Conservation (phyloP, 2,329 filamentous ascomycete species). For the Fusarium pininemorale region DNA sequence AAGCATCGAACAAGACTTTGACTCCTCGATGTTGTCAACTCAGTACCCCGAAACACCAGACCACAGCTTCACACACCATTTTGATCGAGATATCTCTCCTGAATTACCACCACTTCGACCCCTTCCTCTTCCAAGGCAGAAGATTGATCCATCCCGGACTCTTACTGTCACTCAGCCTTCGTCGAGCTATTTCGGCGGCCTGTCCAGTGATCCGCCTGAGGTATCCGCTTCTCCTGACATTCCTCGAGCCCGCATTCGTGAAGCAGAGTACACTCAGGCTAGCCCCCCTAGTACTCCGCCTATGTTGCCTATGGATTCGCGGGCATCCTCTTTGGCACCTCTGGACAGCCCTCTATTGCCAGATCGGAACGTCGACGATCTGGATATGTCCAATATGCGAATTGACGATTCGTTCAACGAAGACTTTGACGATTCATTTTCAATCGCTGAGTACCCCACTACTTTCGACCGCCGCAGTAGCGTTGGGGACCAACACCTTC, state of each 20-base stretch:
- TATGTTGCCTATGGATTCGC: conserved; percentile 23
- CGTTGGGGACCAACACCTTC: conserved; percentile 72
- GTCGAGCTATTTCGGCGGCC: conserved; percentile 50
- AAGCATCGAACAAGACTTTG: conserved; percentile 22
- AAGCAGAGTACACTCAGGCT: conserved; percentile 49
- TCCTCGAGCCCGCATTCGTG: conserved; percentile 42
- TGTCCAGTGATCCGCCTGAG: conserved; percentile 56
- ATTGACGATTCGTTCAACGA: conserved; percentile 56
- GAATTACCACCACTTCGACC: conserved; percentile 50
- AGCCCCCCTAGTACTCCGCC: conserved; percentile 63
- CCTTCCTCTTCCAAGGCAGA: conserved; percentile 38
- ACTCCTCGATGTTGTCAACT: conserved; percentile 5
- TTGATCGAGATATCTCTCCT: conserved; percentile 45
- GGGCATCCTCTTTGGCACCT: conserved; percentile 51
- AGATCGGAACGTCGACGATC: conserved; percentile 53
- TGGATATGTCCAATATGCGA: conserved; percentile 51
- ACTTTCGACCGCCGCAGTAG: conserved; percentile 45
- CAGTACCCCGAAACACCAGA: conserved; percentile 35
- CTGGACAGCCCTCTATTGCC: conserved; percentile 58
- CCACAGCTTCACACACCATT: conserved; percentile 26
- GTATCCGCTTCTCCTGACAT: conserved; percentile 55
- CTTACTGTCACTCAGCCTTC: conserved; percentile 52
- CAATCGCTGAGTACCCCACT: conserved; percentile 43
- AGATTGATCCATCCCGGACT: conserved; percentile 48
- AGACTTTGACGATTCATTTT: conserved; percentile 56